Evolutionary conservation across 768 basidiomycete genomes (phyloP).

Genomic region (Artomyces pyxidatus): DNA sequence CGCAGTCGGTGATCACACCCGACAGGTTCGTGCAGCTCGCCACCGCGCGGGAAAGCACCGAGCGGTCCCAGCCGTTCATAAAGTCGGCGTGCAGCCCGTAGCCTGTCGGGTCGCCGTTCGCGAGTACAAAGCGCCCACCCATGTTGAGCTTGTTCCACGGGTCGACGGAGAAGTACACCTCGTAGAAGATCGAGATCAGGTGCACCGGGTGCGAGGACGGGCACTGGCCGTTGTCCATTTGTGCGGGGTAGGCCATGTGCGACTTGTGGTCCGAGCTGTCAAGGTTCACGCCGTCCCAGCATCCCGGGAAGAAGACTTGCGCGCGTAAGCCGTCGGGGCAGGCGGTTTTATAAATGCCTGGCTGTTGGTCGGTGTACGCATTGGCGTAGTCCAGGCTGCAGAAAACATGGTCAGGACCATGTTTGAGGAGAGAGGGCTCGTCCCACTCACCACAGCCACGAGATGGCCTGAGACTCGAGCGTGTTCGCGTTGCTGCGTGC

Average conservation of each 20-base stretch:
- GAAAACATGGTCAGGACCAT: no score
- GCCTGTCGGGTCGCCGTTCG: slow-evolving; percentile 36
- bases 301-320: slow-evolving; percentile 25
- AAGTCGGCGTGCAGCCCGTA: slow-evolving; percentile 32
- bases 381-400: background rate
- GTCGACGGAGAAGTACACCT: slow-evolving; percentile 25
- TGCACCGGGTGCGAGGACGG: slow-evolving; percentile 21
- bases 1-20: background rate
- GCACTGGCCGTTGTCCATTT: background rate
- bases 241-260: slow-evolving; percentile 26
- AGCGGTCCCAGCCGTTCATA: slow-evolving; percentile 33
- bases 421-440: background rate
- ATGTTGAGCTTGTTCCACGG: slow-evolving; percentile 21
- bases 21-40: slow-evolving; percentile 18
- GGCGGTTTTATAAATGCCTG: slow-evolving; percentile 12
- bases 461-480: slow-evolving; percentile 14
- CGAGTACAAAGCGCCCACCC: slow-evolving; percentile 28
- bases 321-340: slow-evolving; percentile 22
- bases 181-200: slow-evolving; percentile 36
- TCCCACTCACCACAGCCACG: slow-evolving; percentile 17
- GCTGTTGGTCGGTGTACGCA: background rate
- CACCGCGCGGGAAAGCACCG: slow-evolving; percentile 29
- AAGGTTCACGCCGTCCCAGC: slow-evolving; percentile 31
- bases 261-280: slow-evolving; percentile 29
- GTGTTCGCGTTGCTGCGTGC: slow-evolving; percentile 18